Conservation (phyloP, 2,329 filamentous ascomycete genomes). For the Penicillium sp. region DNA sequence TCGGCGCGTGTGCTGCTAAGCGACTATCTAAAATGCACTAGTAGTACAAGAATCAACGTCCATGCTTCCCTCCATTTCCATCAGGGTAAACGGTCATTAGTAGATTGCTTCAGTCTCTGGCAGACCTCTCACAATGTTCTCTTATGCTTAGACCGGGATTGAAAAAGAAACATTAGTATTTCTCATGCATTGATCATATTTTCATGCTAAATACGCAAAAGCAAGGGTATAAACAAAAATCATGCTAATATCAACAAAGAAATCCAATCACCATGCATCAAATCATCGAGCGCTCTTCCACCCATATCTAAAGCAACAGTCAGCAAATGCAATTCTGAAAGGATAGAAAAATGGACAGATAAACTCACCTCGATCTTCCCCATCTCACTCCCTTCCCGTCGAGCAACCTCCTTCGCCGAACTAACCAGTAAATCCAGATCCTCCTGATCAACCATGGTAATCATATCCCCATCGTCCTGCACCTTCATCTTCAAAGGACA, state of each 20-base stretch:
- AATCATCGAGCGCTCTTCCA: conserved; percentile 29
- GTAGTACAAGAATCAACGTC: neutral
- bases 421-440: conserved; percentile 82
- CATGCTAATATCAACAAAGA: conserved; percentile 8
- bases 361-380: conserved; percentile 85
- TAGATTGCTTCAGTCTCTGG: neutral
- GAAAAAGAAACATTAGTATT: neutral
- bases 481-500: conserved; percentile 67
- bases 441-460: conserved; percentile 93
- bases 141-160: too few species aligned
- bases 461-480: conserved; percentile 87
- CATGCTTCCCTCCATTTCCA: neutral
- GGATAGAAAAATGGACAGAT: neutral
- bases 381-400: conserved; percentile 67
- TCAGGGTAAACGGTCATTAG: neutral
- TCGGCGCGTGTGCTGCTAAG: neutral
- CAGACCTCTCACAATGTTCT: neutral
- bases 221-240: conserved; percentile 15
- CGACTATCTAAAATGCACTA: neutral
- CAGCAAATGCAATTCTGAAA: neutral
- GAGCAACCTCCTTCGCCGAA: conserved; percentile 58
- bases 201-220: conserved; percentile 6
- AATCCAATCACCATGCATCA: conserved; percentile 5
- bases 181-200: conserved; percentile 1
- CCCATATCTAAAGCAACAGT: conserved; percentile 35